Percentiles rank a stretch among this genome's conserved stretches.
These are phyloP conservation scores for Cordyceps javanica DNA, from an alignment of 2,329 filamentous ascomycete species.

Conservation along the genomic window DNA sequence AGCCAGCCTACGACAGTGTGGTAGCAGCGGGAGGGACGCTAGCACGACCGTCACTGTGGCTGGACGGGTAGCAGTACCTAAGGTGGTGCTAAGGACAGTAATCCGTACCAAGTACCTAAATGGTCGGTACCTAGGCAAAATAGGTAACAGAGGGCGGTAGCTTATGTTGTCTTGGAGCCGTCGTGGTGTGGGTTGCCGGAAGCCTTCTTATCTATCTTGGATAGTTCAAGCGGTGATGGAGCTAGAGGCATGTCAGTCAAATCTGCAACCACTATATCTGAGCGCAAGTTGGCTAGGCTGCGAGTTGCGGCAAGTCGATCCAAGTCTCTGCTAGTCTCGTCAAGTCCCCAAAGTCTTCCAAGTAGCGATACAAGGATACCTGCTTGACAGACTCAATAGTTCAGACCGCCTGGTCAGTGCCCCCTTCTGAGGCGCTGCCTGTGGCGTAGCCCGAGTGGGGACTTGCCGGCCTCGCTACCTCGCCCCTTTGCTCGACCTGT, in stretches of 20 bases:
- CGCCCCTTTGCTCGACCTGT: background rate
- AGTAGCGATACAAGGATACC: background rate
- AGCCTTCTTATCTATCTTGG: background rate
- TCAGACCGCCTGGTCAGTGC: background rate
- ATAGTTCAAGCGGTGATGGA: background rate
- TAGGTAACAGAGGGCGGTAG: background rate
- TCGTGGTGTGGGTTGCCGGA: background rate
- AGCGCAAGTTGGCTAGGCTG: too few species aligned
- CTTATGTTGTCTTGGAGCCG: background rate
- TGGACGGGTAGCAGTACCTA: background rate
- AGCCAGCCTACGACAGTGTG: too few species aligned
- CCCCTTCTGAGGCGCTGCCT: background rate
- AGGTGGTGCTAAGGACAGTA: too few species aligned
- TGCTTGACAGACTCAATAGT: background rate
- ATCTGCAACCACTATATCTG: background rate
- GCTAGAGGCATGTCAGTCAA: background rate
- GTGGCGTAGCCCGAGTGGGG: conserved; percentile 6
- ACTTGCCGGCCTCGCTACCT: background rate
- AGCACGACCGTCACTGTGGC: background rate
- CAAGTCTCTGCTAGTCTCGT: background rate
- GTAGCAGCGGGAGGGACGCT: background rate
- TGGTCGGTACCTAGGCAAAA: too few species aligned
- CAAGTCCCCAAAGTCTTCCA: background rate
- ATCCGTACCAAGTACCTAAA: too few species aligned
- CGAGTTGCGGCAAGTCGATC: background rate